Evolutionary conservation across 345 rosid species (phyloP).

Genomic region (Anacardium occidentale): DNA sequence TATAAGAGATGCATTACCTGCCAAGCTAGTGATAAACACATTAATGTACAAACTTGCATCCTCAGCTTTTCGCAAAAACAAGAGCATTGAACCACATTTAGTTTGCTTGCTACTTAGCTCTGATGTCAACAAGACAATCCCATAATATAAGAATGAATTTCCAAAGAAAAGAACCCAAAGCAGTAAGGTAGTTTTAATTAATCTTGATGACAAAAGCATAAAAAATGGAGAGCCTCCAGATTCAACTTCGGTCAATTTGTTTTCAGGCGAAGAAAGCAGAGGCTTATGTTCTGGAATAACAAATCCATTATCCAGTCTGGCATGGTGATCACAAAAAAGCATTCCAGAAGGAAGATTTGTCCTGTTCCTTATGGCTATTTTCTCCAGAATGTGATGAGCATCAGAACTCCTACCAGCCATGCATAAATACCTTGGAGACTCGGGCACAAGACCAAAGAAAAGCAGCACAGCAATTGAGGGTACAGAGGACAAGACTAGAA

Average conservation of each 20-base stretch:
- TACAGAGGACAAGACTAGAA: constrained; percentile 52
- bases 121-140: constrained; percentile 58
- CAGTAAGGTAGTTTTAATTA: constrained; percentile 44
- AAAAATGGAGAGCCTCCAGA: constrained; percentile 34
- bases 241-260: constrained; percentile 25
- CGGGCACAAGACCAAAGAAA: constrained; percentile 44
- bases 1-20: constrained; percentile 38
- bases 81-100: constrained; percentile 25
- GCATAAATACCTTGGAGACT: constrained; percentile 69
- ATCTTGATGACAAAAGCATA: constrained; percentile 48
- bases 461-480: constrained; percentile 54
- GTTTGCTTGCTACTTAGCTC: constrained; percentile 42
- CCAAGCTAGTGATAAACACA: constrained; percentile 51
- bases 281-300: constrained; percentile 22
- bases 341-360: constrained; percentile 47
- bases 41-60: constrained; percentile 33
- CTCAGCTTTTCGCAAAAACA: constrained; percentile 12
- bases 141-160: constrained; percentile 62
- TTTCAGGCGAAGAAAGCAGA: constrained; percentile 20
- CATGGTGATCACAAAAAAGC: constrained; percentile 40
- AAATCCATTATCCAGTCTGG: constrained; percentile 24
- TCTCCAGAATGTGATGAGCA: constrained; percentile 48
- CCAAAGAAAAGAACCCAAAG: constrained; percentile 56
- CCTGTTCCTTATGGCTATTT: constrained; percentile 38
- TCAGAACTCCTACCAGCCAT: constrained; percentile 43